These are phyloP conservation scores for Pichia nanzhaoensis DNA, from an alignment of 805 yeast genomes.

Conservation along the genomic window DNA sequence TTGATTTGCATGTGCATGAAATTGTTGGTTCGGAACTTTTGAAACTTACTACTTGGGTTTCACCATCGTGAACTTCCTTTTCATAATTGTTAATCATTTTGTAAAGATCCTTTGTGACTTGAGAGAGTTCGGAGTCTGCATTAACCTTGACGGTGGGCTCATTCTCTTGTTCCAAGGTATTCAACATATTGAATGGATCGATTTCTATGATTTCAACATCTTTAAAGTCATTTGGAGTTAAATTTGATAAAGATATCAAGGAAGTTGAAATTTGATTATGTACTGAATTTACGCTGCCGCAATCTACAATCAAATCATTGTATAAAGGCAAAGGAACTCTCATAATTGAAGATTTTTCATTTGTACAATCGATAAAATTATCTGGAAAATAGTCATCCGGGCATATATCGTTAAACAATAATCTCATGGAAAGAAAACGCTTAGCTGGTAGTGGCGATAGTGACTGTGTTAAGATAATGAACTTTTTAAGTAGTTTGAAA, in stretches of 20 bases:
- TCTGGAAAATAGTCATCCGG: slow-evolving; percentile 45
- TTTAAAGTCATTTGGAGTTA: slow-evolving; percentile 32
- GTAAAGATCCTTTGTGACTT: slow-evolving; percentile 20
- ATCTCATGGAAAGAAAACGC: slow-evolving; percentile 41
- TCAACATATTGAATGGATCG: slow-evolving; percentile 22
- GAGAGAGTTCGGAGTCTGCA: slow-evolving; percentile 15
- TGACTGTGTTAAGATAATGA: slow-evolving; percentile 47
- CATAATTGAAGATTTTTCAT: slow-evolving; percentile 34
- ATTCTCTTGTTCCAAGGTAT: background rate
- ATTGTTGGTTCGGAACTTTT: background rate
- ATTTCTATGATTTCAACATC: slow-evolving; percentile 19
- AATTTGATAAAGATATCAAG: slow-evolving; percentile 22
- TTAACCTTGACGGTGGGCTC: background rate
- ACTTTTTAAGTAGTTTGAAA: slow-evolving; percentile 43
- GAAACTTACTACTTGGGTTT: slow-evolving; percentile 10
- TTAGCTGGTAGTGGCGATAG: slow-evolving; percentile 44
- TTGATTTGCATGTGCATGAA: slow-evolving; percentile 20
- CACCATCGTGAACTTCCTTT: slow-evolving; percentile 1
- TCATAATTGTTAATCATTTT: slow-evolving; percentile 8
- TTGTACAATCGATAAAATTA: slow-evolving; percentile 30
- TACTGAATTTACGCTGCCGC: slow-evolving; percentile 21
- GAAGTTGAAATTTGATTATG: slow-evolving; percentile 19
- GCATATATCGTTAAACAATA: slow-evolving; percentile 41
- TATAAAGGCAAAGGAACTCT: slow-evolving; percentile 27
- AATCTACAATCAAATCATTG: slow-evolving; percentile 16